Evolutionary conservation across 192 early-diverging fungal genomes (phyloP).

Genomic region (Coemansia guatemalensis): DNA sequence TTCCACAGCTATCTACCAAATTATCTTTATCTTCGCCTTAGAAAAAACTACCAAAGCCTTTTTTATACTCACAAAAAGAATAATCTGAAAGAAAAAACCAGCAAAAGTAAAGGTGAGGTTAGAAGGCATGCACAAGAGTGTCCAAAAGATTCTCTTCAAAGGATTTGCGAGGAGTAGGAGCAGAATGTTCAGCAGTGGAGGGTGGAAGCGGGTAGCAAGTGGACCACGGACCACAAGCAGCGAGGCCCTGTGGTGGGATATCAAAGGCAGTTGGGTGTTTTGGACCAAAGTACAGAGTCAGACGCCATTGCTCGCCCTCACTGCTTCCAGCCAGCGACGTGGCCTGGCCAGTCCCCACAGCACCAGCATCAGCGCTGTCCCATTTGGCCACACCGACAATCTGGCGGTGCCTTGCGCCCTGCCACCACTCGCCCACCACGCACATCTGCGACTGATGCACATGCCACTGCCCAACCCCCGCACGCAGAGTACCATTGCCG

Average conservation of each 20-base stretch:
- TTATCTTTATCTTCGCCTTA: neutral
- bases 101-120: neutral
- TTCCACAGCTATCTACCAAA: neutral
- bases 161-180: neutral
- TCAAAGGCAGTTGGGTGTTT: slow-evolving; percentile 44
- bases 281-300: slow-evolving; percentile 43
- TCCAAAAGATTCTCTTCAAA: slow-evolving; percentile 37
- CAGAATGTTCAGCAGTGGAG: neutral
- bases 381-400: slow-evolving; percentile 47
- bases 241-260: neutral
- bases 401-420: slow-evolving; percentile 36
- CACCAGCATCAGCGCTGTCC: neutral
- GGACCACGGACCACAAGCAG: slow-evolving; percentile 29
- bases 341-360: neutral
- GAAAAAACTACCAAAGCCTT: too few relatives aligned
- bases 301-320: slow-evolving; percentile 17
- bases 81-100: neutral
- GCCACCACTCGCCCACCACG: slow-evolving; percentile 49
- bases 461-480: slow-evolving; percentile 42
- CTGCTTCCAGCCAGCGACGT: neutral
- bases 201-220: slow-evolving; percentile 29
- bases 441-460: slow-evolving; percentile 55
- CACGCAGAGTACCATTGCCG: neutral
- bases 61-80: too few relatives aligned
- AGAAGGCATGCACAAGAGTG: slow-evolving; percentile 24